Evolutionary conservation across 2,329 filamentous ascomycete species (phyloP).

Genomic region (Fusarium haematococcum): DNA sequence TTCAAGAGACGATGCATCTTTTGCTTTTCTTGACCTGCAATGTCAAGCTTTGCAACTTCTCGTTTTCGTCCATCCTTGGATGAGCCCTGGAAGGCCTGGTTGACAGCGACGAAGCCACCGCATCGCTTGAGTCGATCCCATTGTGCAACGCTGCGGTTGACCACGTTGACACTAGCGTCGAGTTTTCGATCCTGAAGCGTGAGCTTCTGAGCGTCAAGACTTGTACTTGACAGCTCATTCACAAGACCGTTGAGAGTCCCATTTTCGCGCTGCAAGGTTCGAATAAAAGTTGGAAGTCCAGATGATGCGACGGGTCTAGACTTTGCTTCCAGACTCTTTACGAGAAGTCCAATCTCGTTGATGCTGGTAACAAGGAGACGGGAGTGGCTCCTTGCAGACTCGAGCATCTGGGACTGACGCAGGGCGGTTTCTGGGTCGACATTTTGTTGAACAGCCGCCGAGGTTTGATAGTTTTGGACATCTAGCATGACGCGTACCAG

Average conservation of each 20-base stretch:
- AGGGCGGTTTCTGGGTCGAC: conserved; percentile 7
- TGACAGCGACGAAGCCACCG: conserved; percentile 46
- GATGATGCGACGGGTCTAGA: conserved; percentile 27
- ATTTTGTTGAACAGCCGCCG: conserved; percentile 1
- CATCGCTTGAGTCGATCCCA: conserved; percentile 52
- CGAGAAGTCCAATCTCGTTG: conserved; percentile 16
- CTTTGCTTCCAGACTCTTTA: conserved; percentile 15
- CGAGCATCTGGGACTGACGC: conserved; percentile 26
- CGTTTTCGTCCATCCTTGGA: conserved; percentile 41
- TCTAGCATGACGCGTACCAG: conserved; percentile 5
- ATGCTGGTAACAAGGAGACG: conserved; percentile 6
- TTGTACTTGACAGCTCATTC: conserved; percentile 19
- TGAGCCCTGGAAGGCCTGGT: conserved; percentile 50
- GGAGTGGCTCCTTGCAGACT: conserved; percentile 26
- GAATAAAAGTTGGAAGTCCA: conserved; percentile 27
- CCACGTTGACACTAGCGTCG: conserved; percentile 39
- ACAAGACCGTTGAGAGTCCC: conserved; percentile 13
- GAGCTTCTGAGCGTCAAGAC: conserved; percentile 13
- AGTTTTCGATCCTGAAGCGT: conserved; percentile 32
- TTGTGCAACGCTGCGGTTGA: conserved; percentile 39
- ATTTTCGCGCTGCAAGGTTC: conserved; percentile 25
- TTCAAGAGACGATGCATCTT: conserved; percentile 48
- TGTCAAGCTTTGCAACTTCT: conserved; percentile 38
- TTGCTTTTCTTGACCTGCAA: conserved; percentile 43
- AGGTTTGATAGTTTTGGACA: neutral